phyloP scores from a whole-genome alignment of 176 grass and related monocot species.

The Oryza officinalis region DNA sequence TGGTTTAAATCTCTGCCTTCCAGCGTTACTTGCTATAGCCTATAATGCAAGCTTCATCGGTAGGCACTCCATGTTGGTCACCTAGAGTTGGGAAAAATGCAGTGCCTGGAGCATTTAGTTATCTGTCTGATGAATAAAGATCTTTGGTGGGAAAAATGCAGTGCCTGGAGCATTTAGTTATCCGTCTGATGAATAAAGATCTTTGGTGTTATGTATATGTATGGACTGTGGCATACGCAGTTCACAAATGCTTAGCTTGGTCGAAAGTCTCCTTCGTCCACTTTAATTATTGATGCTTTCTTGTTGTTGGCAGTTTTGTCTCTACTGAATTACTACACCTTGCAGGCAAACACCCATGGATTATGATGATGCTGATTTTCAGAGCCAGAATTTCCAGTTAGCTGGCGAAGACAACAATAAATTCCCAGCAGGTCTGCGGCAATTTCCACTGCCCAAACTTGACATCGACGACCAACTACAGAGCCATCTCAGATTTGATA shows the following conservation, averaged over 20 bases:
- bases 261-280: not conserved
- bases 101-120: not conserved
- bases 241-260: conserved; percentile 23
- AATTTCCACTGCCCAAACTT: conserved; percentile 79
- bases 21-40: conserved; percentile 1
- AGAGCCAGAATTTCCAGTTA: conserved; percentile 85
- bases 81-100: conserved; percentile 3
- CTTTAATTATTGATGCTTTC: not conserved
- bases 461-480: conserved; percentile 91
- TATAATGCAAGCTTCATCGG: not conserved
- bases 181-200: not conserved
- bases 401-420: conserved; percentile 64
- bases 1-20: not conserved
- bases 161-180: not conserved
- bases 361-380: conserved; percentile 91
- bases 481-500: conserved; percentile 75
- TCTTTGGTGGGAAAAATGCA: conserved; percentile 3
- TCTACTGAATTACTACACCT: conserved; percentile 24
- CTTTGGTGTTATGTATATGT: conserved; percentile 1
- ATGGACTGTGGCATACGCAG: conserved; percentile 1
- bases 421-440: conserved; percentile 68
- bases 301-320: not conserved
- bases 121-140: not conserved
- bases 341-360: conserved; percentile 92
- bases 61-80: not conserved